Base-by-base conservation (phyloP, 805 yeast species). In the Wickerhamomyces canadensis region DNA sequence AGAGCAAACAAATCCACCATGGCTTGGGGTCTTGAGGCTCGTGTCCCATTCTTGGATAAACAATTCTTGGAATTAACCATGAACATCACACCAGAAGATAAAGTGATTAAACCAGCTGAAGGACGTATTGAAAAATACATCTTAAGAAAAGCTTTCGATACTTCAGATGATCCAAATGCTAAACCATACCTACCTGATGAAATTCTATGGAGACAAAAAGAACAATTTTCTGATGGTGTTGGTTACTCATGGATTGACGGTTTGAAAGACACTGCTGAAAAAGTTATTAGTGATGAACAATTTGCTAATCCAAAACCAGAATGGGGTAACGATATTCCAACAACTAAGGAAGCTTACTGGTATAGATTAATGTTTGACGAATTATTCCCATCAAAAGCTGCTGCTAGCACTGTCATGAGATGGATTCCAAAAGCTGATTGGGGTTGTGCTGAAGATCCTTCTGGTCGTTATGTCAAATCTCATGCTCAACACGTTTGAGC, bases 21-120 rank as follows among this genome's bases (percentile, higher is more conserved):
- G 96, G 98, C 99, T 31, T 93, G 99, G 99, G 99, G 99, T 65
- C 76, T 93, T 48, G 99, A 93, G 71, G 98, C 98, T 44, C 84
- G 99, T 70, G 98, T 93, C 51, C 99, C 99, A 51, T 93, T 93
- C 84, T 76, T 93, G 68, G 99, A 93, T 69, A 85, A 80, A 70
- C 74, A 80, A 61, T 93, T 93, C 76, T 70, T 93, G 64, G 86
- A 91, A 56, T 77, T 85, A 31, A 79, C 94, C 64, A 83, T 93
- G 96, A 83, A 84, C 83, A 84, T 93, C 59, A 83, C 84, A 67
- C 98, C 99, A 48, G 74, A 74, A 48, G 97, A 93, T 57, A 93
- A 93, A 72, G 58, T 91, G 64, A 91, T 91, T 61, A 69, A 76
- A 42, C 78, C 66, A 51, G 57, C 64, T n/a, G 74, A 74, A 41